Evolutionary conservation across 352 stramenopile genomes (phyloP).

Genomic region (Phytophthora foliorum): DNA sequence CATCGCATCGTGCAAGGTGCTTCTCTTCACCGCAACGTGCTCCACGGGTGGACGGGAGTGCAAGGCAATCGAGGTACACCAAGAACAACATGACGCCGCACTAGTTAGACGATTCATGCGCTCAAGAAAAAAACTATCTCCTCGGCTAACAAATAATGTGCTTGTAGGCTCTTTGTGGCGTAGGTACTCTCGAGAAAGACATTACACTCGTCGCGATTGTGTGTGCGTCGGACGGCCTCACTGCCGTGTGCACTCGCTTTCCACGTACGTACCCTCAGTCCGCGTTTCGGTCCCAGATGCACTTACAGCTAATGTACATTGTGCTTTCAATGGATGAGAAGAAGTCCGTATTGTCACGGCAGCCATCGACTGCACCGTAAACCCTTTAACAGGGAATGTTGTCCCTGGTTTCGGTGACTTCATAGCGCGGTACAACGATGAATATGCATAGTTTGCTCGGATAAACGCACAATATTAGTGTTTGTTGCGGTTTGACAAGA

Average conservation of each 20-base stretch:
- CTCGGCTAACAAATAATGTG: background rate
- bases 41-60: conserved; percentile 4
- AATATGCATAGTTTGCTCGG: background rate
- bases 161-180: background rate
- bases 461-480: conserved; percentile 10
- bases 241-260: conserved; percentile 5
- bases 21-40: conserved; percentile 8
- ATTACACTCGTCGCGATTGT: conserved; percentile 9
- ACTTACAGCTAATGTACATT: background rate
- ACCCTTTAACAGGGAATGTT: background rate
- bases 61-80: conserved; percentile 7
- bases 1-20: conserved; percentile 6
- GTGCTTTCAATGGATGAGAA: background rate
- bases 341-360: conserved; percentile 13
- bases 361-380: background rate
- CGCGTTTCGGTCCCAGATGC: background rate
- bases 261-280: background rate
- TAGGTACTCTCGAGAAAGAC: conserved; percentile 4
- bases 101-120: too few relatives aligned
- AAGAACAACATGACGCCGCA: background rate
- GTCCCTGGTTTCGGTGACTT: conserved; percentile 7
- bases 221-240: conserved; percentile 6
- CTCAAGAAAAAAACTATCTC: too few relatives aligned
- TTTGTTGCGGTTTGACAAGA: too few relatives aligned
- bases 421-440: conserved; percentile 16